A percentile compares a stretch with the other conserved stretches of the same genome.
Conservation (phyloP, 495 filamentous ascomycete genomes). For the Hypoxylon intermedium region DNA sequence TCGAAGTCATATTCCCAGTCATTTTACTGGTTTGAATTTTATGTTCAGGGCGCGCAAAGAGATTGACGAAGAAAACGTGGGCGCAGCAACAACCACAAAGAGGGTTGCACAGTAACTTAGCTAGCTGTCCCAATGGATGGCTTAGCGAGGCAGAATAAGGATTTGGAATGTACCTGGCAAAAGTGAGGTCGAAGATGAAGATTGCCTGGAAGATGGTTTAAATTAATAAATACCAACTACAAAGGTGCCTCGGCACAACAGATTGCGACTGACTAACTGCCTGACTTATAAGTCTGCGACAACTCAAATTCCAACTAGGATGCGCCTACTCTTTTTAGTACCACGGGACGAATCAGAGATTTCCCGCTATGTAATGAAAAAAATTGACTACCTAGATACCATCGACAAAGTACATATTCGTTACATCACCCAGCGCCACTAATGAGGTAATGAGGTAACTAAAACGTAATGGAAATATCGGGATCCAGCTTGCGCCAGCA, state of each 20-base stretch:
- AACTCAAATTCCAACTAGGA: neutral
- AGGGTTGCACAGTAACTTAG: too few relatives aligned
- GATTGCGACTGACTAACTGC: constrained; percentile 19
- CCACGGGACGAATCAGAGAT: constrained; percentile 25
- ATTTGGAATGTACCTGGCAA: neutral
- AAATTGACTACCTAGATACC: constrained; percentile 20
- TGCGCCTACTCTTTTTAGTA: neutral
- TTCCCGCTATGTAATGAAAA: too few relatives aligned
- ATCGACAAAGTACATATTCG: neutral
- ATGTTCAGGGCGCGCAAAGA: neutral
- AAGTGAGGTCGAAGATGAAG: neutral
- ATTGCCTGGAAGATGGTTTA: neutral
- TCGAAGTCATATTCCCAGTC: constrained; percentile 49
- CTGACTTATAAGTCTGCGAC: constrained; percentile 14
- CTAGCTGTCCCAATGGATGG: neutral
- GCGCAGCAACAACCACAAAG: too few relatives aligned
- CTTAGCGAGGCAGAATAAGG: neutral
- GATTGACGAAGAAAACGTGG: too few relatives aligned
- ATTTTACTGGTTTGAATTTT: constrained; percentile 32
- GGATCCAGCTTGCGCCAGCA: constrained; percentile 4
- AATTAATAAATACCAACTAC: constrained; percentile 16
- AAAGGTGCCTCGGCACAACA: neutral
- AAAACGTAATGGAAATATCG: constrained; percentile 46
- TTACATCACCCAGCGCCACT: constrained; percentile 26
- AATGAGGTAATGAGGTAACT: constrained; percentile 43